Percentiles rank a stretch among this genome's conserved stretches.
These are phyloP conservation scores for Taxillus chinensis DNA, from an alignment of 164 flowering plant genomes.

Conservation along the genomic window DNA sequence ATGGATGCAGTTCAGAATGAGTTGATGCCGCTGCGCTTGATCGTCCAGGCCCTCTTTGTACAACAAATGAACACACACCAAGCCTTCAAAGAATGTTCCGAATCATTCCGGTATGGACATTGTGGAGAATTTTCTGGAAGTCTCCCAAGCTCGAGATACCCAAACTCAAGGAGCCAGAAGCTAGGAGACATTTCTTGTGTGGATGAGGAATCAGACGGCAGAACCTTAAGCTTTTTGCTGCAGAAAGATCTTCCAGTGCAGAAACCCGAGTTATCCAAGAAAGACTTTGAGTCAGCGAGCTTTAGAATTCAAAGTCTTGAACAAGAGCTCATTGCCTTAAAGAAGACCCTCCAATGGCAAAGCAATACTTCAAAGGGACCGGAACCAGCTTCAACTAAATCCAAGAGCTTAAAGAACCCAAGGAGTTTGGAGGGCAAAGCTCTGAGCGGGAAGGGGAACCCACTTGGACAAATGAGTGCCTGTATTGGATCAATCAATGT, in stretches of 20 bases:
- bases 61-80: slow-evolving; percentile 81
- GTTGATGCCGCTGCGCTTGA: slow-evolving; percentile 80
- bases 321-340: slow-evolving; percentile 60
- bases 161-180: slow-evolving; percentile 38
- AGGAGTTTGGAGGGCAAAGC: slow-evolving; percentile 29
- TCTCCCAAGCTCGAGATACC: slow-evolving; percentile 44
- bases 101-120: slow-evolving; percentile 56
- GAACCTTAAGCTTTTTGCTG: slow-evolving; percentile 43
- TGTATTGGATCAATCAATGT: slow-evolving; percentile 65
- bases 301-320: slow-evolving; percentile 87
- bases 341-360: slow-evolving; percentile 46
- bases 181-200: slow-evolving; percentile 39
- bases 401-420: slow-evolving; percentile 17
- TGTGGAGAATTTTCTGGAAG: slow-evolving; percentile 52
- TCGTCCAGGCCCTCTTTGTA: slow-evolving; percentile 80
- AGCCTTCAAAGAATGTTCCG: slow-evolving; percentile 82
- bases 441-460: slow-evolving; percentile 39
- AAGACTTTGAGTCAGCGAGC: slow-evolving; percentile 79
- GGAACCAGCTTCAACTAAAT: slow-evolving; percentile 19
- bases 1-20: slow-evolving; percentile 88
- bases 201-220: slow-evolving; percentile 26
- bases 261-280: slow-evolving; percentile 28
- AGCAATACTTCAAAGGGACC: slow-evolving; percentile 19
- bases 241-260: slow-evolving; percentile 33
- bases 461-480: slow-evolving; percentile 43